Evolutionary conservation across 73 alveolate species (phyloP).

Genomic region (Tetrahymena borealis): DNA sequence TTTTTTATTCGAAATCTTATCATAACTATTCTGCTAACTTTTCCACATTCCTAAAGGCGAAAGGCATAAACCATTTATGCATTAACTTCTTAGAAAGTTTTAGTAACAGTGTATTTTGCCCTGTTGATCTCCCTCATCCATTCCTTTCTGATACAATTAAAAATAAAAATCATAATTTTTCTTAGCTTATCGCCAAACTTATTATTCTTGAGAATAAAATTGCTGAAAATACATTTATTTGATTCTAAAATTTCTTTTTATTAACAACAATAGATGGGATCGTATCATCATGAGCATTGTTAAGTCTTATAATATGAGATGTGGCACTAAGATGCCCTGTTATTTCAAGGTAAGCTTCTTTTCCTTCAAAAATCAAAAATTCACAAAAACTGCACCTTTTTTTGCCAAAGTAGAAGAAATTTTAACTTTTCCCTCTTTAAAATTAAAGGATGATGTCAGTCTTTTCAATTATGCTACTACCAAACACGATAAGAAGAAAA

Average conservation of each 20-base stretch:
- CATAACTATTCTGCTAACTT: too few relatives aligned
- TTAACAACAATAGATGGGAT: background rate
- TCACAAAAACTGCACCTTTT: background rate
- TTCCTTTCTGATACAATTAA: too few relatives aligned
- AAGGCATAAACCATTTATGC: slow-evolving; percentile 44
- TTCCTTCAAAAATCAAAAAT: background rate
- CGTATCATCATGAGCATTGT: background rate
- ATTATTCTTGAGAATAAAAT: too few relatives aligned
- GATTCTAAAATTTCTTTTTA: slow-evolving; percentile 21
- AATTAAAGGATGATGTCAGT: slow-evolving; percentile 34
- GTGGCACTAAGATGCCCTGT: background rate
- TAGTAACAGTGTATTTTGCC: too few relatives aligned
- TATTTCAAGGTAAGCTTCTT: background rate
- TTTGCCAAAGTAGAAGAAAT: background rate
- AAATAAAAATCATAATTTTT: too few relatives aligned
- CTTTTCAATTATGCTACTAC: slow-evolving; percentile 44
- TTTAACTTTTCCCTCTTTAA: background rate
- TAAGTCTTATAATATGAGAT: background rate
- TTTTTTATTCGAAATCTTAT: background rate
- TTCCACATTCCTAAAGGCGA: background rate
- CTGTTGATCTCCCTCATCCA: too few relatives aligned
- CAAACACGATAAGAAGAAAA: slow-evolving; percentile 41
- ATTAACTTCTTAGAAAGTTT: too few relatives aligned
- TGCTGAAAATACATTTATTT: too few relatives aligned
- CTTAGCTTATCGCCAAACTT: too few relatives aligned